Conservation (phyloP, 441 rosid genomes). For the Populus hybrid region DNA sequence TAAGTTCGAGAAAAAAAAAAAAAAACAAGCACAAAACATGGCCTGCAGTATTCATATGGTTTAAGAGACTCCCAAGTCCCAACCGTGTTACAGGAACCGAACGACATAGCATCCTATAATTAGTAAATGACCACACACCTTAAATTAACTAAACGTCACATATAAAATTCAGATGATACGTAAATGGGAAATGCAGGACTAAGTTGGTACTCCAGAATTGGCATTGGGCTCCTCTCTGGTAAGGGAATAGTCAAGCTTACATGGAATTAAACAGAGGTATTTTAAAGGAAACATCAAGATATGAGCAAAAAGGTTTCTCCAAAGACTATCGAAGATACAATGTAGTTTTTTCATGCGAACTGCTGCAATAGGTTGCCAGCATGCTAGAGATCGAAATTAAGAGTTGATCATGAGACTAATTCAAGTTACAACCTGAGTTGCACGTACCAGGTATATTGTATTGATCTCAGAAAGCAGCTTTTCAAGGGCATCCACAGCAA, state of each 20-base stretch:
- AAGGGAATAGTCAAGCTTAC: neutral
- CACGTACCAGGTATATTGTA: neutral
- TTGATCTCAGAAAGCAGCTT: conserved; percentile 60
- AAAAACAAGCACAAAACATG: neutral
- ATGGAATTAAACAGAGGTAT: neutral
- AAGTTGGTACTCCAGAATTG: neutral
- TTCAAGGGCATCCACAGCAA: conserved; percentile 60
- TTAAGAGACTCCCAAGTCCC: neutral
- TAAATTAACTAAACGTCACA: neutral
- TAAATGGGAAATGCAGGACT: neutral
- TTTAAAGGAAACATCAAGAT: neutral
- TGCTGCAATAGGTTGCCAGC: neutral
- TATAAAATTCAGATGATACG: neutral
- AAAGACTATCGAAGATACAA: neutral
- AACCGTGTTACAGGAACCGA: neutral
- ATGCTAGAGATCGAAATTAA: neutral
- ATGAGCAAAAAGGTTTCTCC: neutral
- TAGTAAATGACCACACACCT: neutral
- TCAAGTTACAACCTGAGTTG: neutral
- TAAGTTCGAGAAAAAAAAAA: neutral
- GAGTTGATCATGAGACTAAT: neutral
- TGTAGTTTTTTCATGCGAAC: neutral
- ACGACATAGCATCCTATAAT: neutral
- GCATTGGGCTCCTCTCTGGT: neutral
- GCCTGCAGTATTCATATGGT: neutral